These are phyloP conservation scores for Colletotrichum filicis DNA, from an alignment of 2,329 filamentous ascomycete genomes.

Conservation along the genomic window DNA sequence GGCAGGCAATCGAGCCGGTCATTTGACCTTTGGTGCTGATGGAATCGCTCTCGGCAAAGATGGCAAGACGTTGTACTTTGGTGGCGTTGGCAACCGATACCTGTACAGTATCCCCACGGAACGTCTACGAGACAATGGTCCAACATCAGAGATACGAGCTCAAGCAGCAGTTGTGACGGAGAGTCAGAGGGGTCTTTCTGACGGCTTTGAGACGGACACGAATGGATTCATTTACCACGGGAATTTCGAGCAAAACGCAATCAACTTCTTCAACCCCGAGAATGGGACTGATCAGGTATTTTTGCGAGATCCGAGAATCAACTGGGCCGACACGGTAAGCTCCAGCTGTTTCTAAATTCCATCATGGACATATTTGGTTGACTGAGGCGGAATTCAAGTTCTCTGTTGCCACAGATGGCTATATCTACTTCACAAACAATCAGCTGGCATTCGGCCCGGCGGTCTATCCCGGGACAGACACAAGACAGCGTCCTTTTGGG, in stretches of 20 bases:
- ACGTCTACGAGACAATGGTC: background rate
- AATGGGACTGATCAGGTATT: slow-evolving; percentile 7
- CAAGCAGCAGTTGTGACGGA: background rate
- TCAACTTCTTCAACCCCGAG: slow-evolving; percentile 11
- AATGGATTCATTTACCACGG: slow-evolving; percentile 17
- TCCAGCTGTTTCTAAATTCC: background rate
- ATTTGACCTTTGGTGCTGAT: slow-evolving; percentile 3
- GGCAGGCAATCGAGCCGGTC: background rate
- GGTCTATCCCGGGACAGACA: background rate
- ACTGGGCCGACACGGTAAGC: slow-evolving; percentile 13
- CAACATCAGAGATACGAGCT: background rate
- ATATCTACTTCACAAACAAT: slow-evolving; percentile 11
- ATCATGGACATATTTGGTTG: background rate
- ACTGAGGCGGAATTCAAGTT: background rate
- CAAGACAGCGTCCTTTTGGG: background rate
- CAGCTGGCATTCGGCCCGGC: background rate
- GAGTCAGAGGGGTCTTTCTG: slow-evolving; percentile 9
- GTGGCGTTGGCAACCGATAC: slow-evolving; percentile 12
- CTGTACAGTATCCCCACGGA: slow-evolving; percentile 12
- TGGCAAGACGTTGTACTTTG: slow-evolving; percentile 4
- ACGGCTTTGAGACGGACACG: slow-evolving; percentile 11
- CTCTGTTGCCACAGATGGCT: slow-evolving; percentile 8
- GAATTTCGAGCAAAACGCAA: slow-evolving; percentile 1
- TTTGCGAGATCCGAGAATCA: slow-evolving; percentile 2
- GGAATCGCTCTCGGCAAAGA: background rate